phyloP scores from a whole-genome alignment of 2,329 filamentous ascomycete species.

The Trichoderma oligosporum region DNA sequence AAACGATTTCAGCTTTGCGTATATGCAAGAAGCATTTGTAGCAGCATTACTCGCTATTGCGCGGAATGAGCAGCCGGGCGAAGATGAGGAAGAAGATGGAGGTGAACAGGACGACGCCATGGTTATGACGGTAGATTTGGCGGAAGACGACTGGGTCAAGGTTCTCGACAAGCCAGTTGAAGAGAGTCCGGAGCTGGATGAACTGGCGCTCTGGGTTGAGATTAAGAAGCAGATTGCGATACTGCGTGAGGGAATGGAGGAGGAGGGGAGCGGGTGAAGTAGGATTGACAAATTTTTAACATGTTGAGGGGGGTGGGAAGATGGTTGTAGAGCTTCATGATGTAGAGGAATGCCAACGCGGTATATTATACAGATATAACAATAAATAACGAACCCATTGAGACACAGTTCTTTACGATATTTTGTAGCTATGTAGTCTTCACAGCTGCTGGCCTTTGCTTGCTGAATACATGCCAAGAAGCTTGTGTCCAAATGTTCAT shows the following conservation, averaged over 20 bases:
- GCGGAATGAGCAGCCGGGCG: conserved; percentile 26
- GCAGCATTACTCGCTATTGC: conserved; percentile 59
- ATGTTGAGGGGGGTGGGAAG: no score
- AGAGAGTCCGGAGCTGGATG: conserved; percentile 43
- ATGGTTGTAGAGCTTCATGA: no score
- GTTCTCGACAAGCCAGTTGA: conserved; percentile 27
- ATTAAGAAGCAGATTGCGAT: conserved; percentile 61
- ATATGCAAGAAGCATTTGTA: conserved; percentile 67
- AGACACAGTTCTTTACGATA: no score
- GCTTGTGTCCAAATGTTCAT: no score
- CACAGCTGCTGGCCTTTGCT: no score
- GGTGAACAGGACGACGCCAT: not conserved
- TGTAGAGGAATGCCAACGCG: no score
- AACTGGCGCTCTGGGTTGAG: conserved; percentile 55
- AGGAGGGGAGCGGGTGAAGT: no score
- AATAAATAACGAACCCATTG: no score
- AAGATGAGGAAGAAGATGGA: conserved; percentile 24
- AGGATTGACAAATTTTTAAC: no score
- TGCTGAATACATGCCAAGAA: no score
- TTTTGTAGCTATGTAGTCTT: no score
- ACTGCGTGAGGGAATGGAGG: conserved; percentile 56
- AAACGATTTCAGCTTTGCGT: conserved; percentile 64
- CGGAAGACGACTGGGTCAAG: conserved; percentile 39
- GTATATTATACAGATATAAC: no score
- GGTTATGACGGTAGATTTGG: conserved; percentile 29